Percentiles rank a stretch among this genome's conserved stretches.
Evolutionary conservation across 352 stramenopile genomes (phyloP).

Genomic region (Phytophthora quininea): DNA sequence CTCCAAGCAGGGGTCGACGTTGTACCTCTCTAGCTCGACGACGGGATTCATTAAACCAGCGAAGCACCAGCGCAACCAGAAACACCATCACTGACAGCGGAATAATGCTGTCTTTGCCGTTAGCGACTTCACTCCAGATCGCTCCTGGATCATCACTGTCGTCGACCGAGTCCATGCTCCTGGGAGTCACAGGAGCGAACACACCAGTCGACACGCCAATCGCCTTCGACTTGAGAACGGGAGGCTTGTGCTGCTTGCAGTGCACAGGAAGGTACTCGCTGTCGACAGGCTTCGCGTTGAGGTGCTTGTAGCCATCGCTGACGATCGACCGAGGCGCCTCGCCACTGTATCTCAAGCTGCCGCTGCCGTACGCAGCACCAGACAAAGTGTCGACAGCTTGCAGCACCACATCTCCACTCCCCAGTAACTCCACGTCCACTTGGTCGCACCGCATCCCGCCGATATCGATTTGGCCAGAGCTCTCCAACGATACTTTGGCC

Average conservation of each 20-base stretch:
- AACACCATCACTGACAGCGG: conserved; percentile 24
- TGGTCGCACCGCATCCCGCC: conserved; percentile 43
- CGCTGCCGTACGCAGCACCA: conserved; percentile 19
- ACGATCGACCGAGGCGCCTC: conserved; percentile 9
- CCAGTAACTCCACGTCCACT: conserved; percentile 42
- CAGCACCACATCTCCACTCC: conserved; percentile 46
- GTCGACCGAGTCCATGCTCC: not conserved
- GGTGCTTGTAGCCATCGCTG: conserved; percentile 13
- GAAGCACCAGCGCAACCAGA: conserved; percentile 25
- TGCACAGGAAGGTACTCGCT: conserved; percentile 13
- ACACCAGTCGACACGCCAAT: conserved; percentile 8
- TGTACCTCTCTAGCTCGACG: conserved; percentile 30
- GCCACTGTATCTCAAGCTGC: conserved; percentile 23
- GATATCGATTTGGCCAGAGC: conserved; percentile 41
- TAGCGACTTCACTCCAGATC: conserved; percentile 9
- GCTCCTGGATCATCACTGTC: not conserved
- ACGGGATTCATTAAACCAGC: conserved; percentile 30
- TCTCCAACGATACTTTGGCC: conserved; percentile 25
- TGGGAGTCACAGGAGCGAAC: conserved; percentile 5
- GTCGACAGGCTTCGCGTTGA: conserved; percentile 6
- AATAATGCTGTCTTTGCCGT: conserved; percentile 19
- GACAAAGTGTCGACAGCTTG: conserved; percentile 33
- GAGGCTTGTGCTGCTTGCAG: conserved; percentile 24
- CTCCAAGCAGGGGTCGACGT: conserved; percentile 19
- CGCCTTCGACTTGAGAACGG: conserved; percentile 23